Base-by-base conservation (phyloP, 83 land plant species). In the Isoetes engelmannii region DNA sequence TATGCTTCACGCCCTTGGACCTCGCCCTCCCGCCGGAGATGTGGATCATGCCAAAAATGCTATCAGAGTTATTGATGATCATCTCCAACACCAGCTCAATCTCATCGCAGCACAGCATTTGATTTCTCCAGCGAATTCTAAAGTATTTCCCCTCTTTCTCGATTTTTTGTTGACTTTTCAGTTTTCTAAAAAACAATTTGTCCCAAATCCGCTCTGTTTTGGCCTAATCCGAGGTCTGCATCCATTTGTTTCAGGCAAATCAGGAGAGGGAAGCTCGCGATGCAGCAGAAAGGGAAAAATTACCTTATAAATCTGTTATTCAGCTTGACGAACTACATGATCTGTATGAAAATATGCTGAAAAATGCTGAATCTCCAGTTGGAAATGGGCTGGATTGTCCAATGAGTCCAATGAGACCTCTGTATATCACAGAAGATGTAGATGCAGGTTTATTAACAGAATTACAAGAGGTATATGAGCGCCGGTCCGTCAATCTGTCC, bases 21-120 rank as follows among this genome's bases (percentile, higher is more conserved):
- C 72, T 0, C 84, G 97, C 46, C 96, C 98, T 61, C 90, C 87
- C 63, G 85, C 87, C 69, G 89, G 85, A 72, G 70, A 82, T 4
- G 84, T 93, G 44, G 96, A 90, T 58, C 46, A 44, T 5, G 96
- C 96, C 51, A 70, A 72, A 49, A 50, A 69, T 17, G 79, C 74
- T 21, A 21, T 90, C 51, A 50, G 50, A 5, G 83, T 76, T 46
- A 76, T 84, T 57, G 92, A 93, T 6, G 57, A 6, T 10, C 20
- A 47, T 4, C 76, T 85, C 17, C 20, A 68, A 9, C 50, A 53
- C 37, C 56, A 74, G 54, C 74, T 91, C 28, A 84, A 82, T 62
- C 72, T 75, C 64, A 51, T 84, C 62, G 75, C 37, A 28, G 37
- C 2, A 28, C 37, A 28, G 37, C 37, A 28, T 28, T 28, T 2